phyloP scores from a whole-genome alignment of 768 basidiomycete species.

The Kwoniella sp. region DNA sequence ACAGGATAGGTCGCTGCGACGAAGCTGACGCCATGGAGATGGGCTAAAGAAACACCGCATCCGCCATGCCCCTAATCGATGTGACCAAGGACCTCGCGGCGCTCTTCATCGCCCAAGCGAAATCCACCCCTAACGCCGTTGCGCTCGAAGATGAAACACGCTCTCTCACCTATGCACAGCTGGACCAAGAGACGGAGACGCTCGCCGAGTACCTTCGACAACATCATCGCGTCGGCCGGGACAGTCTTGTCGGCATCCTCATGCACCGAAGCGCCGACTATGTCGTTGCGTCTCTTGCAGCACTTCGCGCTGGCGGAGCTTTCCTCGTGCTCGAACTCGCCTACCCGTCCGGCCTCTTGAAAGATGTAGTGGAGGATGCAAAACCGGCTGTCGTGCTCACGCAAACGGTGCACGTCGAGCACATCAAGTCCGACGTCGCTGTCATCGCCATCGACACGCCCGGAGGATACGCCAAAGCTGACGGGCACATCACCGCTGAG shows the following conservation, averaged over 20 bases:
- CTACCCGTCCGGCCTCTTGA: conserved; percentile 20
- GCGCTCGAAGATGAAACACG: conserved; percentile 25
- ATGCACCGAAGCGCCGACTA: conserved; percentile 25
- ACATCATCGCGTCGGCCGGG: conserved; percentile 17
- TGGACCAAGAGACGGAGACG: conserved; percentile 11
- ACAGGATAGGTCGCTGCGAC: background rate
- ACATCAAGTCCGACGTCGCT: conserved; percentile 20
- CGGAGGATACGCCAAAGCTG: conserved; percentile 12
- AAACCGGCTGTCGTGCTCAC: conserved; percentile 26
- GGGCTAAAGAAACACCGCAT: background rate
- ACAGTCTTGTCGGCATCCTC: conserved; percentile 28
- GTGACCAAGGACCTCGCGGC: conserved; percentile 15
- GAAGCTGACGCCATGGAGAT: background rate
- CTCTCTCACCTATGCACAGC: conserved; percentile 21
- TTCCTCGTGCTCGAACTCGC: conserved; percentile 30
- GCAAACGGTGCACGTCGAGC: conserved; percentile 6
- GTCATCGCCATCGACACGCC: conserved; percentile 12
- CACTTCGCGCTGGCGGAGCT: conserved; percentile 25
- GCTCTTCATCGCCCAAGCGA: conserved; percentile 10
- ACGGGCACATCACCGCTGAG: conserved; percentile 2
- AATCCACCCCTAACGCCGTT: conserved; percentile 13
- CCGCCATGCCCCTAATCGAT: conserved; percentile 7
- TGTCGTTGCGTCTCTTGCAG: conserved; percentile 25
- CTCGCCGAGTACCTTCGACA: conserved; percentile 12
- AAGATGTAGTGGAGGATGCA: conserved; percentile 24